These are phyloP conservation scores for Arthrobotrys musiformis DNA, from an alignment of 2,329 filamentous ascomycete species.

Conservation along the genomic window DNA sequence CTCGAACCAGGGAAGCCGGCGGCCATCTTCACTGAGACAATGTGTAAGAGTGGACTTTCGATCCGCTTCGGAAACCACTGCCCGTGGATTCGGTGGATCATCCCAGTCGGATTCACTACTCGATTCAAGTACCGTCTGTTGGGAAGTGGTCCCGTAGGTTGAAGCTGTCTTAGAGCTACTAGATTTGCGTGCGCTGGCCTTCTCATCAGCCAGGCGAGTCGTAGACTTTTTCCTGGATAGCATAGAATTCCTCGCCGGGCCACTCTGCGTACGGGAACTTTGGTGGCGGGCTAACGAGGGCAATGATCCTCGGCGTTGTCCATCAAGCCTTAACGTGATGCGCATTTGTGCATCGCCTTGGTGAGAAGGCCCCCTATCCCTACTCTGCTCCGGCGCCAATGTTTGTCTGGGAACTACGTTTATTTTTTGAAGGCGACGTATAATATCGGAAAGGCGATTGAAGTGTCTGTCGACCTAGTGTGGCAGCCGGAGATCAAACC, in stretches of 20 bases:
- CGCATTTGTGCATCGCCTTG: conserved; percentile 61
- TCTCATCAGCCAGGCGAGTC: conserved; percentile 16
- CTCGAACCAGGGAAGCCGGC: conserved; percentile 60
- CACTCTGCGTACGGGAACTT: background rate
- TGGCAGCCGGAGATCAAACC: background rate
- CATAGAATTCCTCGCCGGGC: background rate
- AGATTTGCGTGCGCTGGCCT: background rate
- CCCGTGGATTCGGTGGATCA: conserved; percentile 56
- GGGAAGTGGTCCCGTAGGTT: conserved; percentile 4
- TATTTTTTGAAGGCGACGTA: conserved; percentile 49
- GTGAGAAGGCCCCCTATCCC: conserved; percentile 68
- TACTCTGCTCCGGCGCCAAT: conserved; percentile 71
- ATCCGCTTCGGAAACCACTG: conserved; percentile 25
- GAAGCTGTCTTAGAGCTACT: background rate
- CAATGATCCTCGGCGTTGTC: conserved; percentile 42
- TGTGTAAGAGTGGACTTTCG: conserved; percentile 46
- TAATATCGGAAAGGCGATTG: conserved; percentile 63
- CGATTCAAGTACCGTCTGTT: conserved; percentile 21
- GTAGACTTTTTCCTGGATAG: conserved; percentile 25
- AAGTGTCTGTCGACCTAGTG: conserved; percentile 69
- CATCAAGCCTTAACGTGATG: conserved; percentile 58
- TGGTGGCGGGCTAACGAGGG: conserved; percentile 27
- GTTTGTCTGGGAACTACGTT: conserved; percentile 68
- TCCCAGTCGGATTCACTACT: conserved; percentile 59
- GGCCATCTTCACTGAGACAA: conserved; percentile 61